A percentile compares a stretch with the other conserved stretches of the same genome.
These are phyloP conservation scores for Beta lomatogona DNA, from an alignment of 179 eudicot species.

Conservation along the genomic window DNA sequence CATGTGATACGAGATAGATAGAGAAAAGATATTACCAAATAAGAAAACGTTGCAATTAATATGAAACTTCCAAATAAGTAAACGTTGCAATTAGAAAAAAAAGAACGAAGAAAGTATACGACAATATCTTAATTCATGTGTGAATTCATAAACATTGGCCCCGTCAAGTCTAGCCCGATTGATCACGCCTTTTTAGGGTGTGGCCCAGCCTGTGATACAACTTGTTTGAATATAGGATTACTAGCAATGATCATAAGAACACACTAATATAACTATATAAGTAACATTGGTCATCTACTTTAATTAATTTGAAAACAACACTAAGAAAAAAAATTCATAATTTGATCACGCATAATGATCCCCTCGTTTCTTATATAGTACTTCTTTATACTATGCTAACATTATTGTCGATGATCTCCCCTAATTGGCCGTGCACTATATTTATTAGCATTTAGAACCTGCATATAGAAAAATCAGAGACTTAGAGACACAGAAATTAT, in stretches of 20 bases:
- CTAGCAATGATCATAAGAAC: background rate
- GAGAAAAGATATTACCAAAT: no score
- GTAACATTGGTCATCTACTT: no score
- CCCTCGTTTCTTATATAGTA: background rate
- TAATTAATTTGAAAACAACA: background rate
- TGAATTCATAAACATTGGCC: no score
- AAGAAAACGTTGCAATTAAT: no score
- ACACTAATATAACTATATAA: no score
- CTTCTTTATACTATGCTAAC: background rate
- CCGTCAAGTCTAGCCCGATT: no score
- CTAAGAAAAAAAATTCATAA: background rate
- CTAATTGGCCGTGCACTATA: background rate
- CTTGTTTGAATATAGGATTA: background rate
- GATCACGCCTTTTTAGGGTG: no score
- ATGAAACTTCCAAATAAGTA: no score
- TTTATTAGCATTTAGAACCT: slow-evolving; percentile 3
- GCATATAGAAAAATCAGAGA: slow-evolving; percentile 14
- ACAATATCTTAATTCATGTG: no score
- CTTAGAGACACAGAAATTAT: background rate
- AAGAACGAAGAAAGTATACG: no score
- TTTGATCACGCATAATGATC: background rate
- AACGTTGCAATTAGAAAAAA: no score
- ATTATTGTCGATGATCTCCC: slow-evolving; percentile 6
- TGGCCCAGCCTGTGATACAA: background rate
- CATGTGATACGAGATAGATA: no score